Conservation (phyloP, 495 filamentous ascomycete species). For the Hypoxylon fragiforme region DNA sequence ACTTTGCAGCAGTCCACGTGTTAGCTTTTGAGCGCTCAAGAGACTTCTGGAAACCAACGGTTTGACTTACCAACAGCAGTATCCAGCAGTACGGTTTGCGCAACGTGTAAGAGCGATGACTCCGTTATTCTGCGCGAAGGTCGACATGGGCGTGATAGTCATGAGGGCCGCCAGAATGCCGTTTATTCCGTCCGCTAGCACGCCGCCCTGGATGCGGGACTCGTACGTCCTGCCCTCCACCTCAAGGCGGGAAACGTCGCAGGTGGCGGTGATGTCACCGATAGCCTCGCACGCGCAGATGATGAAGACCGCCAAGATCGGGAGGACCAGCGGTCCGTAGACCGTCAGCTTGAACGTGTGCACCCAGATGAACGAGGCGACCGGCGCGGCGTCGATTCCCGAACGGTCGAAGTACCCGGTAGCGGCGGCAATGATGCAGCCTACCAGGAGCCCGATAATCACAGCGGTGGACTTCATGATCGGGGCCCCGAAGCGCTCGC, state of each 20-base stretch:
- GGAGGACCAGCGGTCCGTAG: conserved; percentile 84
- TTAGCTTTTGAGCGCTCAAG: conserved; percentile 34
- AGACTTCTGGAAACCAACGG: background rate
- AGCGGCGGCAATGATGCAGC: conserved; percentile 85
- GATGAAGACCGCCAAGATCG: conserved; percentile 82
- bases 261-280: conserved; percentile 75
- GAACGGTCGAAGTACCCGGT: conserved; percentile 78
- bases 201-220: conserved; percentile 86
- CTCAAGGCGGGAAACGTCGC: conserved; percentile 81
- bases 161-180: conserved; percentile 78
- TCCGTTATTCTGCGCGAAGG: conserved; percentile 83
- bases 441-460: conserved; percentile 77
- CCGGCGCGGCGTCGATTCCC: conserved; percentile 71
- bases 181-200: conserved; percentile 83
- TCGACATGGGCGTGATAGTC: conserved; percentile 84
- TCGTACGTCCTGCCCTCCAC: conserved; percentile 82
- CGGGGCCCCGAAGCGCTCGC: conserved; percentile 81
- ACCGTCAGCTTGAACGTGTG: conserved; percentile 79
- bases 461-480: conserved; percentile 70
- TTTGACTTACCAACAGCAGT: conserved; percentile 55
- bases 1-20: conserved; percentile 50
- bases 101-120: conserved; percentile 89
- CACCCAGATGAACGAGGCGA: conserved; percentile 87
- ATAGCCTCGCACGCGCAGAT: conserved; percentile 90
- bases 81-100: conserved; percentile 86